These are phyloP conservation scores for Fusarium bactridioides DNA, from an alignment of 2,329 filamentous ascomycete genomes.

Conservation along the genomic window DNA sequence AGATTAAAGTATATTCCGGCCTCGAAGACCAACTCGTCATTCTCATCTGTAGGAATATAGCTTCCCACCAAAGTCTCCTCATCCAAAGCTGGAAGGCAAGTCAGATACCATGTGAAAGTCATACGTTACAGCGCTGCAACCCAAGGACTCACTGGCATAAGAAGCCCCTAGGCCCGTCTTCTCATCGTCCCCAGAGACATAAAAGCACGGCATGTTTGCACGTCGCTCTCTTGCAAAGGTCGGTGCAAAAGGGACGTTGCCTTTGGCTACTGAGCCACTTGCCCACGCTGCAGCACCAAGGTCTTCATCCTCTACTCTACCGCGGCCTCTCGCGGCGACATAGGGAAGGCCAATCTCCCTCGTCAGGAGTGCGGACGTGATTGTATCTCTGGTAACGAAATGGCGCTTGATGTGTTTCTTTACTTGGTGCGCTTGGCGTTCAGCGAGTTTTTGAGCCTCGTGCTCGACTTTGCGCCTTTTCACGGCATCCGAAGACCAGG, in stretches of 20 bases:
- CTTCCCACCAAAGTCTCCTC: constrained; percentile 48
- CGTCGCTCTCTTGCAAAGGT: constrained; percentile 39
- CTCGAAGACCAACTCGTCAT: constrained; percentile 49
- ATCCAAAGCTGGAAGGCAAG: constrained; percentile 43
- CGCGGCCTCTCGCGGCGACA: constrained; percentile 30
- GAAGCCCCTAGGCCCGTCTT: constrained; percentile 52
- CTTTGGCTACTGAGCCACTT: constrained; percentile 50
- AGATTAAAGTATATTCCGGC: neutral
- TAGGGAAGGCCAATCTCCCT: constrained; percentile 39
- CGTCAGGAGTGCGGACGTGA: constrained; percentile 40
- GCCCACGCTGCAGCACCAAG: constrained; percentile 49
- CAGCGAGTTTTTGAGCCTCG: constrained; percentile 40
- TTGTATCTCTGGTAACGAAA: constrained; percentile 45
- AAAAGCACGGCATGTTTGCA: constrained; percentile 51
- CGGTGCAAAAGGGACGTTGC: constrained; percentile 48
- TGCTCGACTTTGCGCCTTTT: constrained; percentile 62
- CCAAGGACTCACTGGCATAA: constrained; percentile 53
- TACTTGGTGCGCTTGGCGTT: constrained; percentile 43
- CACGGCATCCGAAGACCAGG: constrained; percentile 66
- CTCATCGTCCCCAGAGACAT: constrained; percentile 50
- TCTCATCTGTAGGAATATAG: constrained; percentile 54
- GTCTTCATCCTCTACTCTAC: constrained; percentile 36
- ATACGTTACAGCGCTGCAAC: neutral
- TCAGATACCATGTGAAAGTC: constrained; percentile 2
- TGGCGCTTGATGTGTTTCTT: constrained; percentile 51